phyloP scores from a whole-genome alignment of 2,329 filamentous ascomycete genomes.

The Curvularia verruculosa region DNA sequence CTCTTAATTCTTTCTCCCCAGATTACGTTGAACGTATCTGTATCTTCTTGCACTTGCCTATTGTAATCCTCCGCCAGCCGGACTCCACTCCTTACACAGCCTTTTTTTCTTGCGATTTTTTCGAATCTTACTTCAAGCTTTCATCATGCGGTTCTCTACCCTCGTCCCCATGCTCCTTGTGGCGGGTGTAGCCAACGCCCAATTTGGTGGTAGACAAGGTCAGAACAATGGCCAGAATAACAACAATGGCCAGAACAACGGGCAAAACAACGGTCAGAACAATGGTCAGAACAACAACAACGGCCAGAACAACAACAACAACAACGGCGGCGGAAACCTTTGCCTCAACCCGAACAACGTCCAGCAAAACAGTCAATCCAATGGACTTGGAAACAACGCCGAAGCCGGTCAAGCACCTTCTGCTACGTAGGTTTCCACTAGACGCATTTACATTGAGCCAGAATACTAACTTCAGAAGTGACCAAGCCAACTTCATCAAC shows the following conservation, averaged over 20 bases:
- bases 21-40: conserved; percentile 53
- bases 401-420: conserved; percentile 55
- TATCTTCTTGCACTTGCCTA: conserved; percentile 24
- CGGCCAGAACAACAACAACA: conserved; percentile 6
- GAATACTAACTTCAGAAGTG: conserved; percentile 40
- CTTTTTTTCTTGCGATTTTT: conserved; percentile 16
- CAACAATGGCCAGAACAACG: conserved; percentile 11
- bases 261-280: conserved; percentile 20
- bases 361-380: conserved; percentile 51
- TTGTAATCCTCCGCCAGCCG: conserved; percentile 49
- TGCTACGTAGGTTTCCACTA: conserved; percentile 50
- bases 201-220: conserved; percentile 26
- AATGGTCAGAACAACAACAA: conserved; percentile 14
- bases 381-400: conserved; percentile 48
- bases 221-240: conserved; percentile 24
- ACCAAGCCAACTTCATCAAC: conserved; percentile 65
- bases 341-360: conserved; percentile 50
- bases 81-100: conserved; percentile 44
- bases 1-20: conserved; percentile 43
- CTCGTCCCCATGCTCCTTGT: conserved; percentile 42
- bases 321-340: conserved; percentile 24
- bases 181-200: conserved; percentile 44
- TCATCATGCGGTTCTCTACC: conserved; percentile 47
- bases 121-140: conserved; percentile 16
- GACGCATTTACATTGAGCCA: neutral